Percentiles rank a stretch among this genome's conserved stretches.
These are phyloP conservation scores for Ensete ventricosum DNA, from an alignment of 176 grass and related monocot species.

Conservation along the genomic window DNA sequence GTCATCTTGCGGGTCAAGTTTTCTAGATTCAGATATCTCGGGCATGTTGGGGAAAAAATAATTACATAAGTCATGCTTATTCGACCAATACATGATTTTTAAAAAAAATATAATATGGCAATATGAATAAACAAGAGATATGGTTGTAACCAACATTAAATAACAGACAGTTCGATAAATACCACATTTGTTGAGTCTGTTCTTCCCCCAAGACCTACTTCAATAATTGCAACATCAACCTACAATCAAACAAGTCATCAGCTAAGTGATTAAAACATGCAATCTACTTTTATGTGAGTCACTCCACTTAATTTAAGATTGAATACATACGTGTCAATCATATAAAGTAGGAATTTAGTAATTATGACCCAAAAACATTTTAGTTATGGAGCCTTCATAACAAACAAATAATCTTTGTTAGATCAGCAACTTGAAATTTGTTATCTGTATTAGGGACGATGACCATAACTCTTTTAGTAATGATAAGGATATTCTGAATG, in stretches of 20 bases:
- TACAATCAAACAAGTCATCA: neutral
- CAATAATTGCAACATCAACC: constrained; percentile 28
- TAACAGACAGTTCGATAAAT: neutral
- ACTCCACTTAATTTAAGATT: too few relatives aligned
- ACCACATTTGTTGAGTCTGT: constrained; percentile 27
- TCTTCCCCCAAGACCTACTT: constrained; percentile 24
- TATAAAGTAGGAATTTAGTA: too few relatives aligned
- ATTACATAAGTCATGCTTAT: neutral
- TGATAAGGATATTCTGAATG: too few relatives aligned
- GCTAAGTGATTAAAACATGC: neutral
- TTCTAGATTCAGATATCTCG: too few relatives aligned
- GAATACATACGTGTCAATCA: too few relatives aligned
- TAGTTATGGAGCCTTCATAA: too few relatives aligned
- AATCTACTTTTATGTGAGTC: neutral
- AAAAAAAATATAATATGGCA: neutral
- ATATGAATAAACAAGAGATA: neutral
- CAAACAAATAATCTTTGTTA: too few relatives aligned
- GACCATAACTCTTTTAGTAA: too few relatives aligned
- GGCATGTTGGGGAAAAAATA: neutral
- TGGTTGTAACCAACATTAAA: neutral
- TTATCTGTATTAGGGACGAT: too few relatives aligned
- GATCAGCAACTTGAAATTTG: too few relatives aligned
- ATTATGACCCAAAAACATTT: too few relatives aligned
- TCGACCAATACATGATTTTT: neutral
- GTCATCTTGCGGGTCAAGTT: too few relatives aligned